phyloP scores from a whole-genome alignment of 495 filamentous ascomycete species.

The Sordaria brevicollis region DNA sequence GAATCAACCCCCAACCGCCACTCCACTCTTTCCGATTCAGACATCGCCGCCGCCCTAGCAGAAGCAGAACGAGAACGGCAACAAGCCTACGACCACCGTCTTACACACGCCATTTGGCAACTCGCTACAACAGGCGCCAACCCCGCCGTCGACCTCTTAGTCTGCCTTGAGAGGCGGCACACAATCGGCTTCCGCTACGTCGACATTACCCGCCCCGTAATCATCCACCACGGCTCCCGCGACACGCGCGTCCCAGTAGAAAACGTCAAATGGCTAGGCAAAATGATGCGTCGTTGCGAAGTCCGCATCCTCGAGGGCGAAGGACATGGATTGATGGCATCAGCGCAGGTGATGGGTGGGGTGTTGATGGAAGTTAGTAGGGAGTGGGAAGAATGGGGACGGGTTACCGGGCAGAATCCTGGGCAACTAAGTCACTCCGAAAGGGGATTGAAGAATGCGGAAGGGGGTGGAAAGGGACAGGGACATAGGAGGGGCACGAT shows the following conservation, averaged over 20 bases:
- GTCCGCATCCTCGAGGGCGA: conserved; percentile 86
- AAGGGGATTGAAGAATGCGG: background rate
- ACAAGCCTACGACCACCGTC: conserved; percentile 67
- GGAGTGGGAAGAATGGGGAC: conserved; percentile 92
- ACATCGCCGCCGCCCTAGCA: conserved; percentile 12
- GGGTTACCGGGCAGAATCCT: conserved; percentile 17
- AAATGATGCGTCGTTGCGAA: conserved; percentile 86
- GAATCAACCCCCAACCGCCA: conserved; percentile 15
- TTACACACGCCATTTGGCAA: conserved; percentile 91
- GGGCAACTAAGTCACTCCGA: background rate
- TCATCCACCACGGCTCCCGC: conserved; percentile 87
- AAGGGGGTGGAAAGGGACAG: background rate
- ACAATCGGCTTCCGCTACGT: conserved; percentile 95
- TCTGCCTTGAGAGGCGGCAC: conserved; percentile 84
- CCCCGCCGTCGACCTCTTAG: conserved; percentile 83
- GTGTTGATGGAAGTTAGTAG: conserved; percentile 86
- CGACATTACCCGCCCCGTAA: conserved; percentile 80
- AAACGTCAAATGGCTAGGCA: conserved; percentile 89
- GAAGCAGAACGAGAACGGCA: conserved; percentile 57
- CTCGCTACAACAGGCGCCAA: conserved; percentile 88
- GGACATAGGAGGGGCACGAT: background rate
- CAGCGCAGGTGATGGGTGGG: conserved; percentile 81
- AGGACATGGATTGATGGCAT: conserved; percentile 94
- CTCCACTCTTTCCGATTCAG: conserved; percentile 17
- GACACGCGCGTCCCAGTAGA: conserved; percentile 91